Conservation (phyloP, 768 basidiomycete species). For the Neoboletus subvelutipes region DNA sequence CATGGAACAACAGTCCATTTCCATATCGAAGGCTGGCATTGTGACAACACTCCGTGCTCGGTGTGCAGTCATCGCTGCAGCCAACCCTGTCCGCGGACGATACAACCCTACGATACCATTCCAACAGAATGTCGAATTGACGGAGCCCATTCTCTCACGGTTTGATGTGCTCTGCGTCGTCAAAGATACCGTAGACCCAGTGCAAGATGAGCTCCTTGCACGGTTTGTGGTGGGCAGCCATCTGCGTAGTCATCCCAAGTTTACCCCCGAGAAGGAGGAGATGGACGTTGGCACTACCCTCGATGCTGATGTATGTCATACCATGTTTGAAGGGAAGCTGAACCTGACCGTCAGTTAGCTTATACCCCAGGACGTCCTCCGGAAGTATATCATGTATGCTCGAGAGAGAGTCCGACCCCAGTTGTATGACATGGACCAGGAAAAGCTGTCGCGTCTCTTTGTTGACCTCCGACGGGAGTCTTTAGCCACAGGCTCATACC, state of each 20-base stretch:
- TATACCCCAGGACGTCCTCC: slow-evolving; percentile 93
- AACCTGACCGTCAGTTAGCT: slow-evolving; percentile 51
- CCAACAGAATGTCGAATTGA: slow-evolving; percentile 97
- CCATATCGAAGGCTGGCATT: slow-evolving; percentile 98
- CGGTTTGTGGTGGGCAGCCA: slow-evolving; percentile 98
- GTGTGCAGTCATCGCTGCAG: slow-evolving; percentile 96
- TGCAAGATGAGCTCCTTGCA: slow-evolving; percentile 94
- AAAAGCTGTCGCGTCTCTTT: slow-evolving; percentile 92
- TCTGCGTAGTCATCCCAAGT: slow-evolving; percentile 90
- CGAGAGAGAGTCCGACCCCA: slow-evolving; percentile 91
- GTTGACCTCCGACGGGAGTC: slow-evolving; percentile 96
- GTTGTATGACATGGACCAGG: slow-evolving; percentile 91
- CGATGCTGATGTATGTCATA: slow-evolving; percentile 81
- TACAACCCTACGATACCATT: slow-evolving; percentile 99
- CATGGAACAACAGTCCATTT: slow-evolving; percentile 99
- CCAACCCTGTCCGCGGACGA: slow-evolving; percentile 94
- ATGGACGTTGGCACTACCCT: slow-evolving; percentile 87
- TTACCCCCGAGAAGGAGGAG: slow-evolving; percentile 84
- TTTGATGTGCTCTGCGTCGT: slow-evolving; percentile 99
- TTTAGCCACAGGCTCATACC: slow-evolving; percentile 95
- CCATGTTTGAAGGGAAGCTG: background rate
- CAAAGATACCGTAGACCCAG: slow-evolving; percentile 95
- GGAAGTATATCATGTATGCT: slow-evolving; percentile 99
- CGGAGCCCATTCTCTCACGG: slow-evolving; percentile 96
- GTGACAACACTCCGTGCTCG: slow-evolving; percentile 97